Conservation (phyloP, 75 land plant species). For the Pinus albicaulis region DNA sequence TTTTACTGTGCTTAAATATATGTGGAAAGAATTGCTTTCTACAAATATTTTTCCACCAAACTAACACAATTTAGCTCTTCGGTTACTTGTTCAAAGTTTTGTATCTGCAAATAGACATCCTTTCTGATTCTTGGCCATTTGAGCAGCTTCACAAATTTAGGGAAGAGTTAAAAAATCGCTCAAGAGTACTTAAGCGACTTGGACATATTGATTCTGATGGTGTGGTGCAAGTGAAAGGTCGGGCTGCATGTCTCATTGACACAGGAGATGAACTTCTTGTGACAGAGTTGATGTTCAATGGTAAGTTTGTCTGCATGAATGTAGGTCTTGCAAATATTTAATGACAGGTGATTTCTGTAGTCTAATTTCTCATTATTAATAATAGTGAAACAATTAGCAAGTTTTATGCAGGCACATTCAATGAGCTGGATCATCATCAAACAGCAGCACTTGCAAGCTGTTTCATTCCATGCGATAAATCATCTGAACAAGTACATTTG, state of each 20-base stretch:
- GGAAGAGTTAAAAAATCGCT: constrained; percentile 90
- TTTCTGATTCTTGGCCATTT: background rate
- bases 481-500: constrained; percentile 80
- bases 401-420: constrained; percentile 71
- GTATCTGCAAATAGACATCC: background rate
- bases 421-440: constrained; percentile 95
- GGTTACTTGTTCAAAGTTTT: too few relatives aligned
- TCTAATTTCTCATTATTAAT: background rate
- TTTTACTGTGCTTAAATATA: too few relatives aligned
- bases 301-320: constrained; percentile 20
- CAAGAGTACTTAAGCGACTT: constrained; percentile 88
- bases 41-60: too few relatives aligned
- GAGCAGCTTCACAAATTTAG: constrained; percentile 91
- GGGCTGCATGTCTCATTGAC: constrained; percentile 96
- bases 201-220: constrained; percentile 94
- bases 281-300: constrained; percentile 96
- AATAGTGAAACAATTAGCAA: too few relatives aligned
- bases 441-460: constrained; percentile 93
- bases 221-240: constrained; percentile 92
- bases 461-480: constrained; percentile 89
- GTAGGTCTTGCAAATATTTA: background rate
- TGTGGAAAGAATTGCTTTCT: too few relatives aligned
- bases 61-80: too few relatives aligned
- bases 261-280: constrained; percentile 98
- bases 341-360: background rate